Percentiles rank a stretch among this genome's conserved stretches.
These are phyloP conservation scores for Dictyostelium purpureum DNA, from an alignment of 78 protist species.

Conservation along the genomic window DNA sequence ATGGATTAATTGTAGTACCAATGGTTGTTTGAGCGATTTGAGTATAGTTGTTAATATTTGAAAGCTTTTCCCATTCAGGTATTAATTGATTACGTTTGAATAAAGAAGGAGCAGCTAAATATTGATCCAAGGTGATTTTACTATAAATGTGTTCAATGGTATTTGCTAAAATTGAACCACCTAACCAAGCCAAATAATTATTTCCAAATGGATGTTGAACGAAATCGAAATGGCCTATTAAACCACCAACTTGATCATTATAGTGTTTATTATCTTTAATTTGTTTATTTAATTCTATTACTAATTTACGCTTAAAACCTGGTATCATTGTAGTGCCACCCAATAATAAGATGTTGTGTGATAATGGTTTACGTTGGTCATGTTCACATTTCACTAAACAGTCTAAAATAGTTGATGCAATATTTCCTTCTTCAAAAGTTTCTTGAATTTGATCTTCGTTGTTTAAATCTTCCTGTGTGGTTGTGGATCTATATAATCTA, in stretches of 20 bases:
- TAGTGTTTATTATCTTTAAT: background rate
- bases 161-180: constrained; percentile 34
- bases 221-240: constrained; percentile 22
- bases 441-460: background rate
- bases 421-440: constrained; percentile 23
- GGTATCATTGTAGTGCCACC: constrained; percentile 59
- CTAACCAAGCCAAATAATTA: constrained; percentile 63
- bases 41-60: constrained; percentile 5
- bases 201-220: constrained; percentile 45
- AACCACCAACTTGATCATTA: background rate
- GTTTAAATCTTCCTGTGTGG: background rate
- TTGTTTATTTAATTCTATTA: background rate
- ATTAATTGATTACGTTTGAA: background rate
- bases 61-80: constrained; percentile 4
- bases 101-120: background rate
- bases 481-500: background rate
- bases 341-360: constrained; percentile 31
- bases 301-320: constrained; percentile 40
- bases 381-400: constrained; percentile 13
- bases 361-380: constrained; percentile 41
- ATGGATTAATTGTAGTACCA: background rate
- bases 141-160: constrained; percentile 6
- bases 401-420: constrained; percentile 10
- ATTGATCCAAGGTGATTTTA: constrained; percentile 1
- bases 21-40: constrained; percentile 6